These are phyloP conservation scores for Candida xiaguanensis DNA, from an alignment of 805 yeast genomes.

Conservation along the genomic window DNA sequence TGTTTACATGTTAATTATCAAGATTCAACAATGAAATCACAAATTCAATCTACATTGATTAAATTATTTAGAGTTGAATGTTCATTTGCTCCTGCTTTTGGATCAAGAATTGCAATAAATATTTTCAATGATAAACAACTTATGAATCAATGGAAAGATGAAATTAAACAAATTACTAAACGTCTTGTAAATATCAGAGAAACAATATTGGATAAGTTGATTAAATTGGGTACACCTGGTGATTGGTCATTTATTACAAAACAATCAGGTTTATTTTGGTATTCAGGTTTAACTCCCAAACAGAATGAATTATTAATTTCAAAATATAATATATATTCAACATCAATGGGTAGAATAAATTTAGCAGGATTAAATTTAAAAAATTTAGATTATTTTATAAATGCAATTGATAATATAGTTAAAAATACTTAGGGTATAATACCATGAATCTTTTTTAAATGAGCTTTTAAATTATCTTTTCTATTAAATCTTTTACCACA, in stretches of 20 bases:
- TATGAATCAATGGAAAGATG: slow-evolving; percentile 31
- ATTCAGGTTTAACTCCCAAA: slow-evolving; percentile 32
- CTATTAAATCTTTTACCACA: slow-evolving; percentile 57
- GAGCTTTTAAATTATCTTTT: slow-evolving; percentile 59
- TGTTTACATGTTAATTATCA: slow-evolving; percentile 37
- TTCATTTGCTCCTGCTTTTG: slow-evolving; percentile 46
- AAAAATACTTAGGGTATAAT: slow-evolving; percentile 12
- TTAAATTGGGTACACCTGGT: slow-evolving; percentile 39
- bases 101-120: slow-evolving; percentile 38
- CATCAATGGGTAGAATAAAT: slow-evolving; percentile 40
- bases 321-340: slow-evolving; percentile 37
- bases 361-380: slow-evolving; percentile 40
- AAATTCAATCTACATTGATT: slow-evolving; percentile 23
- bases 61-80: slow-evolving; percentile 36
- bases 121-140: slow-evolving; percentile 24
- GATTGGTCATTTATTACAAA: slow-evolving; percentile 34
- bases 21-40: too few relatives aligned
- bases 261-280: slow-evolving; percentile 45
- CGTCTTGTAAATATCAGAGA: slow-evolving; percentile 32
- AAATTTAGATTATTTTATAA: slow-evolving; percentile 37
- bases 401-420: slow-evolving; percentile 35
- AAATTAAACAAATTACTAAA: slow-evolving; percentile 26
- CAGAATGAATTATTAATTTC: slow-evolving; percentile 30
- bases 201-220: slow-evolving; percentile 24
- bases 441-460: slow-evolving; percentile 56